A percentile compares a stretch with the other conserved stretches of the same genome.
phyloP scores from a whole-genome alignment of 495 filamentous ascomycete species.

The Parmelia sp. region DNA sequence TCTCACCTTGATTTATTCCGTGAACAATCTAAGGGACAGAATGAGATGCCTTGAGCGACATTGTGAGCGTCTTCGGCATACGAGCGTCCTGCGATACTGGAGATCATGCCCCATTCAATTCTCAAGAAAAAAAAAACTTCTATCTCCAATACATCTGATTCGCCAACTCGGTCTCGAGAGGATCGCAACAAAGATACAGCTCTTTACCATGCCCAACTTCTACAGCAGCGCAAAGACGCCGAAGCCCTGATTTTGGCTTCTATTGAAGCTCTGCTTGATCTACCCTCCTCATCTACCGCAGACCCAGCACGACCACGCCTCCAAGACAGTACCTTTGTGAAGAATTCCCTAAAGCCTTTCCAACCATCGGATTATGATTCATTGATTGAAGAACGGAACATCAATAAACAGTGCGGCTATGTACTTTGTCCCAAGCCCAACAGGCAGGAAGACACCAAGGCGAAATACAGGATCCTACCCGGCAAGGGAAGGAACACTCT shows the following conservation, averaged over 20 bases:
- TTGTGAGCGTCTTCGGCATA: not conserved
- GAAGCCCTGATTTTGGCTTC: constrained; percentile 64
- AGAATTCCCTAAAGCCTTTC: constrained; percentile 57
- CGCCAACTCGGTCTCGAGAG: constrained; percentile 39
- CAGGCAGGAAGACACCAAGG: constrained; percentile 38
- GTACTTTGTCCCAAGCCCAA: constrained; percentile 60
- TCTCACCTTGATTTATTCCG: too few relatives aligned
- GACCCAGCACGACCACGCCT: constrained; percentile 53
- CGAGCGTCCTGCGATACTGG: not conserved
- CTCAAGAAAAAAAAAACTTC: constrained; percentile 12
- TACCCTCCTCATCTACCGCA: constrained; percentile 44
- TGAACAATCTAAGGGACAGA: too few relatives aligned
- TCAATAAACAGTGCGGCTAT: constrained; percentile 74
- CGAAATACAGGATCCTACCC: constrained; percentile 45
- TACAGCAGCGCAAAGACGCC: constrained; percentile 69
- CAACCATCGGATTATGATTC: constrained; percentile 81
- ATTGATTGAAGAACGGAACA: constrained; percentile 79
- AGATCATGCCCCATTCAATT: constrained; percentile 18
- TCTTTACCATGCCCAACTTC: constrained; percentile 69
- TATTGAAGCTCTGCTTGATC: constrained; percentile 59
- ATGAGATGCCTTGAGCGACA: too few relatives aligned
- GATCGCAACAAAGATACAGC: constrained; percentile 57
- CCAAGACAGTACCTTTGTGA: constrained; percentile 52
- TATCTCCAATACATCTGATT: constrained; percentile 31
- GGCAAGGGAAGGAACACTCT: constrained; percentile 47